A percentile compares a stretch with the other conserved stretches of the same genome.
Evolutionary conservation across 2,329 filamentous ascomycete genomes (phyloP).

Genomic region (Trichoderma aggressivum): DNA sequence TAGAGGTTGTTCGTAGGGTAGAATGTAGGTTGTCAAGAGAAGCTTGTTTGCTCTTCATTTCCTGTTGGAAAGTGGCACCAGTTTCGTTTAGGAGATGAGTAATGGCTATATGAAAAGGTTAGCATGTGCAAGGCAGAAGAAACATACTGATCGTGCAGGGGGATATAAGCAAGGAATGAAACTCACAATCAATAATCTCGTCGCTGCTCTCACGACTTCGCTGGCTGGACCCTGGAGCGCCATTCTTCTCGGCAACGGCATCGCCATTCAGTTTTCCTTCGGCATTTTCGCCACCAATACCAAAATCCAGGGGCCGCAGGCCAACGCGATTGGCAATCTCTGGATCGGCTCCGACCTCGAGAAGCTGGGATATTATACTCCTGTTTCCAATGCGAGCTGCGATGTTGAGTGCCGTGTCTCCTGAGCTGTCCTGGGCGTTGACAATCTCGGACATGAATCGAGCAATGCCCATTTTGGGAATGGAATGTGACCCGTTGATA

Average conservation of each 20-base stretch:
- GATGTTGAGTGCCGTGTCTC: constrained; percentile 92
- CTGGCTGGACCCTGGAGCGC: constrained; percentile 45
- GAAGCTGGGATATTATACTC: constrained; percentile 92
- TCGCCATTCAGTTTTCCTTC: constrained; percentile 46
- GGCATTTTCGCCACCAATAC: constrained; percentile 67
- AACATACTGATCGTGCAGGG: neutral
- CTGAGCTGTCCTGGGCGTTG: constrained; percentile 88
- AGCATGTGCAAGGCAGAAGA: neutral
- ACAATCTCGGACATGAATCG: constrained; percentile 97
- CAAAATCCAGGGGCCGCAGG: constrained; percentile 88
- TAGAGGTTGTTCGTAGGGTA: constrained; percentile 75
- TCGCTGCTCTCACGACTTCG: constrained; percentile 70
- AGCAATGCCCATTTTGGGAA: constrained; percentile 76
- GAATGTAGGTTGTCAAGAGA: constrained; percentile 78
- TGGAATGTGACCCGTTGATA: constrained; percentile 41
- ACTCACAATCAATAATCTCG: constrained; percentile 75
- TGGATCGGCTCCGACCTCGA: constrained; percentile 94
- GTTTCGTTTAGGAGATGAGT: constrained; percentile 78
- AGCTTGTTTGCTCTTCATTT: constrained; percentile 79
- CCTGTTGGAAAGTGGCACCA: constrained; percentile 72
- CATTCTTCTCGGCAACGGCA: constrained; percentile 42
- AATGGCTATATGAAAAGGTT: constrained; percentile 57
- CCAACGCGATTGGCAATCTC: constrained; percentile 87
- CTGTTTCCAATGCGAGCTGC: constrained; percentile 89
- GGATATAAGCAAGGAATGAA: constrained; percentile 36